Percentiles rank a stretch among this genome's conserved stretches.
Conservation (phyloP, 2,329 filamentous ascomycete species). For the Colletotrichum noveboracense region DNA sequence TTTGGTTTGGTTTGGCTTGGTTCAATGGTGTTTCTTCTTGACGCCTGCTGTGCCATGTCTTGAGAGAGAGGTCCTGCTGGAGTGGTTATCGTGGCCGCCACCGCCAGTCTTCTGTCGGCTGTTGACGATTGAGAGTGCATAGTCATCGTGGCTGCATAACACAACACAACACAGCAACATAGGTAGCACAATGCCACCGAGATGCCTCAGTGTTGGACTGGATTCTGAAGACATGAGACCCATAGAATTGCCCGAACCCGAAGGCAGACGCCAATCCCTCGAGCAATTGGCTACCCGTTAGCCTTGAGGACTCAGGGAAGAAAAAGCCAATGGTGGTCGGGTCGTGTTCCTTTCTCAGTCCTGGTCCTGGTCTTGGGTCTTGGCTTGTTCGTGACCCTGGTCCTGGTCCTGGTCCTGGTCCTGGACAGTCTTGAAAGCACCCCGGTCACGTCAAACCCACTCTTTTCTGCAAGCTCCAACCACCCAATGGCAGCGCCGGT, state of each 20-base stretch:
- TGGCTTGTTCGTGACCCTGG: neutral
- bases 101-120: neutral
- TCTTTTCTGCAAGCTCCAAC: conserved; percentile 15
- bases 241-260: neutral
- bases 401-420: neutral
- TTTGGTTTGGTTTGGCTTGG: neutral
- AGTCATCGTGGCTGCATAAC: neutral
- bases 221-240: neutral
- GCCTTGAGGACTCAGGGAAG: no score
- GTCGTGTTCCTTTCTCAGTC: neutral
- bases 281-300: neutral
- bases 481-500: neutral
- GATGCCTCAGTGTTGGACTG: neutral
- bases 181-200: neutral
- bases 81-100: neutral
- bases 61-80: neutral
- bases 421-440: neutral
- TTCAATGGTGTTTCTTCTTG: neutral
- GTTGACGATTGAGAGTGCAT: neutral
- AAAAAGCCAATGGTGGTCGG: neutral
- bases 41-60: neutral
- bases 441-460: conserved; percentile 14
- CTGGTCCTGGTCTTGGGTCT: neutral
- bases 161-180: neutral
- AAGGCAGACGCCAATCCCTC: neutral